Base-by-base conservation (phyloP, 495 filamentous ascomycete genomes). In the Aspergillus olivimuriae region DNA sequence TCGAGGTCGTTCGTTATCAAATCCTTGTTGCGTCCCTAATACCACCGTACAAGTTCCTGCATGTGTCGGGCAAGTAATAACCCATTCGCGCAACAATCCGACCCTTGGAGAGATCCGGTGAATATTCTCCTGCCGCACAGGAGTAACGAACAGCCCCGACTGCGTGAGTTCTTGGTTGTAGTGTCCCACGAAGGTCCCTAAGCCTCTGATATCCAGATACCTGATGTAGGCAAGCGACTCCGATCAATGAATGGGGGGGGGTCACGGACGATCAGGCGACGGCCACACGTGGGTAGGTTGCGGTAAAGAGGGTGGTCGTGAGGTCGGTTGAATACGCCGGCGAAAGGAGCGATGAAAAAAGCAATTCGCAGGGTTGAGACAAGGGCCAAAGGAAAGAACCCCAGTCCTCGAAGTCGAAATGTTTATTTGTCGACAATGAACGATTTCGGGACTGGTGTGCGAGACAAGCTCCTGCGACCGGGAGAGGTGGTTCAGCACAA, bases 41-140 rank as follows among this genome's bases (percentile, higher is more conserved):
- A 45, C 36, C 48, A 34, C 14, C 48, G 46, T 44, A 35, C 44
- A 45, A 35, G 28, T 47, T 47, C 41, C 32, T 35, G 44, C 46
- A 39, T 39, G 34, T 21, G 39, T 22, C 21, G 21, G 28, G 41
- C 40, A 40, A 39, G 20, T 9, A 31, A 42, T 34, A 31, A 45
- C 49, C 53, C 53, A 56, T 56, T 40, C 53, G 53, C 41, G 53
- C 53, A 36, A 51, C 40, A 18, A 34, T 16, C 15, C 14, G 19
- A 18, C 15, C n/a, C n/a, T n/a, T n/a, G n/a, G n/a, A n/a, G n/a
- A n/a, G n/a, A n/a, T n/a, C n/a, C n/a, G n/a, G n/a, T n/a, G n/a
- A n/a, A n/a, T n/a, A n/a, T n/a, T n/a, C n/a, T n/a, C n/a, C n/a
- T n/a, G n/a, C n/a, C n/a, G n/a, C n/a, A n/a, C n/a, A n/a, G n/a